Percentiles rank a stretch among this genome's conserved stretches.
These are phyloP conservation scores for Dipteronia sinensis DNA, from an alignment of 345 rosid genomes.

Conservation along the genomic window DNA sequence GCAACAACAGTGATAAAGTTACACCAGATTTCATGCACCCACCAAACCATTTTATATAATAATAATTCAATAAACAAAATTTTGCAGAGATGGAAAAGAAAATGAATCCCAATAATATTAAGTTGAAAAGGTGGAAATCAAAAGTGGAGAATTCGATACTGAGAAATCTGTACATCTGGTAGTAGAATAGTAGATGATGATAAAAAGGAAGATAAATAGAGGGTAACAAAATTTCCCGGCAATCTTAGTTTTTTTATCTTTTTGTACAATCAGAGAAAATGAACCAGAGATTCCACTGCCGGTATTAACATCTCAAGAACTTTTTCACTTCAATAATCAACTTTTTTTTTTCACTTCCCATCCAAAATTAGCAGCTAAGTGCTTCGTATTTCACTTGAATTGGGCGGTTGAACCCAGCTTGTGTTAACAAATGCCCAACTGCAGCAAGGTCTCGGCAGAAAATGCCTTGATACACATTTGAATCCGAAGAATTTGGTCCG, in stretches of 20 bases:
- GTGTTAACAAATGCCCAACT: constrained; percentile 74
- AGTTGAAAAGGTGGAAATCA: neutral
- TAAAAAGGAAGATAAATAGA: constrained; percentile 5
- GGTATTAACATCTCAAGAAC: constrained; percentile 28
- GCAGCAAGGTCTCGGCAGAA: constrained; percentile 89
- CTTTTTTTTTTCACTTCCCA: neutral
- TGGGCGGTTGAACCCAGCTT: constrained; percentile 76
- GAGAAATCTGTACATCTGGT: constrained; percentile 43
- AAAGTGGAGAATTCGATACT: constrained; percentile 26
- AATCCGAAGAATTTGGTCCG: constrained; percentile 22
- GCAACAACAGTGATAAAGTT: neutral
- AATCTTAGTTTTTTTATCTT: constrained; percentile 19
- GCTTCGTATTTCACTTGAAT: constrained; percentile 85
- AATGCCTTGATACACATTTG: constrained; percentile 75
- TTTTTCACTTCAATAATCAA: neutral
- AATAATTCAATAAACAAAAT: neutral
- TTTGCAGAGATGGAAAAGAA: neutral
- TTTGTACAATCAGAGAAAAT: constrained; percentile 44
- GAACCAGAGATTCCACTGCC: constrained; percentile 43
- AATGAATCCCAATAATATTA: neutral
- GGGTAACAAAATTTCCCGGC: constrained; percentile 64
- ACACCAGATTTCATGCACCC: neutral
- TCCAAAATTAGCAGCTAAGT: constrained; percentile 58
- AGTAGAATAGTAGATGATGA: neutral
- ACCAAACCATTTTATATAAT: neutral